Evolutionary conservation across 2,329 filamentous ascomycete genomes (phyloP).

Genomic region (Cyphellophora attinorum): DNA sequence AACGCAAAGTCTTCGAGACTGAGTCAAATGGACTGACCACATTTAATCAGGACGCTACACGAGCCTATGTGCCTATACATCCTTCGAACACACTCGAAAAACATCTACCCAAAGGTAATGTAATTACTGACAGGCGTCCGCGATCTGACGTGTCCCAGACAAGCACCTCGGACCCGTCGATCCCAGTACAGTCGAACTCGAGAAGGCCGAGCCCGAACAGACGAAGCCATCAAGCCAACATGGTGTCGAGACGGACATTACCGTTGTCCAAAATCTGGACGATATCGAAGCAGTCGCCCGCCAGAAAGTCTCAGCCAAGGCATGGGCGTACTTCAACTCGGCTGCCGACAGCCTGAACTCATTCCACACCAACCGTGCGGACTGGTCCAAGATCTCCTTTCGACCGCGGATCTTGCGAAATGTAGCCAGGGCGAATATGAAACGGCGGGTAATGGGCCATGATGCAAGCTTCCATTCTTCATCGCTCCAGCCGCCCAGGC

Average conservation of each 20-base stretch:
- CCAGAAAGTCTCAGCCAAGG: constrained; percentile 3
- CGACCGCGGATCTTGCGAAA: constrained; percentile 37
- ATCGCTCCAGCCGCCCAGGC: constrained; percentile 29
- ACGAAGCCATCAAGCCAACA: constrained; percentile 11
- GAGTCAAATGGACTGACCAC: too few relatives aligned
- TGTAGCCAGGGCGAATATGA: constrained; percentile 18
- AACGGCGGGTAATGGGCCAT: constrained; percentile 23
- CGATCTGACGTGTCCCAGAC: too few relatives aligned
- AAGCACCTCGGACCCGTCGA: constrained; percentile 41
- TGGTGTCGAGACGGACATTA: constrained; percentile 4
- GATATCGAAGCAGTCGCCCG: constrained; percentile 9
- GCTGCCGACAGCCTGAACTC: constrained; percentile 13
- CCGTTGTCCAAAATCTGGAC: constrained; percentile 9
- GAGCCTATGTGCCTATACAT: constrained; percentile 14
- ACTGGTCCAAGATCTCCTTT: constrained; percentile 20
- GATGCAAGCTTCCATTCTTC: constrained; percentile 27
- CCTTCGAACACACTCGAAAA: constrained; percentile 12
- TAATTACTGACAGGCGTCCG: too few relatives aligned
- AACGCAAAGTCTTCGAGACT: too few relatives aligned
- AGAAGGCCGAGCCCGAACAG: constrained; percentile 27
- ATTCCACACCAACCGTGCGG: constrained; percentile 13
- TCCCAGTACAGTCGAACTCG: constrained; percentile 37
- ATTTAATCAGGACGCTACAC: constrained; percentile 53
- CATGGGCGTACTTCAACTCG: constrained; percentile 11
- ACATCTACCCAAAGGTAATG: constrained; percentile 29